Evolutionary conservation across 371 early-diverging fungal species (phyloP).

Genomic region (Entomophthora muscae): DNA sequence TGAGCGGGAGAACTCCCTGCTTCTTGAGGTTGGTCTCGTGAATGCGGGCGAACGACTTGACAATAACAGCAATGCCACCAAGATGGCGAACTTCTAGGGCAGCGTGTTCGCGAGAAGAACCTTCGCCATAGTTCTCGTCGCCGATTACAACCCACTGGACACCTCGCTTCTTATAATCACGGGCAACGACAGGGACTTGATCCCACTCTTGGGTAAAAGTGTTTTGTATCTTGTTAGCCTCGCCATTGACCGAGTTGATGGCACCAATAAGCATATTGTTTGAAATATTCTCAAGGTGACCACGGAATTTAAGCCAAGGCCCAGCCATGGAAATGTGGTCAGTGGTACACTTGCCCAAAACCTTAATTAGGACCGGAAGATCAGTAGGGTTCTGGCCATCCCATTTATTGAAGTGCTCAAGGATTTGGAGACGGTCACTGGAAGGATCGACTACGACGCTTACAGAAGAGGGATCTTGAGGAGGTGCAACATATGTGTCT

Average conservation of each 20-base stretch:
- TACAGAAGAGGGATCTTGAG: conserved; percentile 32
- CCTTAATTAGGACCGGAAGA: conserved; percentile 80
- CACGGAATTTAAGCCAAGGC: conserved; percentile 93
- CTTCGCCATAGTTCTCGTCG: conserved; percentile 94
- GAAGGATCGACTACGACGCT: conserved; percentile 47
- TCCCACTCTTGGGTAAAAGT: conserved; percentile 43
- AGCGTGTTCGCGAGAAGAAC: conserved; percentile 96
- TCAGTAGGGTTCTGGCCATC: conserved; percentile 63
- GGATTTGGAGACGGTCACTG: conserved; percentile 76
- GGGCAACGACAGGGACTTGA: conserved; percentile 78
- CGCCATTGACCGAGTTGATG: conserved; percentile 69
- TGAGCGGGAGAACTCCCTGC: conserved; percentile 90
- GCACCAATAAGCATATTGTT: conserved; percentile 94
- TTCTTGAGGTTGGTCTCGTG: conserved; percentile 97
- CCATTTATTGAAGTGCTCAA: conserved; percentile 76
- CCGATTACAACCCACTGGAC: conserved; percentile 85
- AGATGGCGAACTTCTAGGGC: conserved; percentile 86
- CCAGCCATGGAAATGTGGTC: conserved; percentile 50
- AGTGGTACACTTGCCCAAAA: conserved; percentile 93
- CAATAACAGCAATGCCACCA: conserved; percentile 74
- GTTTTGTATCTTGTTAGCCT: conserved; percentile 70
- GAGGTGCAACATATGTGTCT: conserved; percentile 55
- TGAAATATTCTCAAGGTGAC: conserved; percentile 89
- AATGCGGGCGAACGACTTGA: conserved; percentile 89
- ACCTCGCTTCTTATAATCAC: conserved; percentile 58